These are phyloP conservation scores for Aspergillus coremiiformis DNA, from an alignment of 495 filamentous ascomycete species.

Conservation along the genomic window DNA sequence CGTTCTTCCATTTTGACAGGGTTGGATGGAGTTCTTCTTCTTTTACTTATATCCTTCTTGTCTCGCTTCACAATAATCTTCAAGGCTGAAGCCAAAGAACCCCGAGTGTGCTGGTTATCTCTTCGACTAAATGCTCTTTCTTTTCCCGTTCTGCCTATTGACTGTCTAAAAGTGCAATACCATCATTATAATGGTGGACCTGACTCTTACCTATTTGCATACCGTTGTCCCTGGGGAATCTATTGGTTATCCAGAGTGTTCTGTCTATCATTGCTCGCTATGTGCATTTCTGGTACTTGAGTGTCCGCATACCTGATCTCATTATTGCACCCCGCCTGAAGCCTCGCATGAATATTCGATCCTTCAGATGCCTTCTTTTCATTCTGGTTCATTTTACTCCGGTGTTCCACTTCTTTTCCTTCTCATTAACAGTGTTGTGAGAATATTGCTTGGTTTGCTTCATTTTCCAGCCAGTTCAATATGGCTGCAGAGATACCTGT, in stretches of 20 bases:
- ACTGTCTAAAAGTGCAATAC: constrained; percentile 1
- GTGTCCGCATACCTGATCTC: constrained; percentile 11
- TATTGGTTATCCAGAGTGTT: background rate
- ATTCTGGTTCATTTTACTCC: constrained; percentile 4
- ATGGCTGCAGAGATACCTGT: constrained; percentile 38
- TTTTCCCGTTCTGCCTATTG: constrained; percentile 1
- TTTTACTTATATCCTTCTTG: constrained; percentile 4
- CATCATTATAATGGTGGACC: background rate
- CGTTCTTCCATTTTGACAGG: constrained; percentile 30
- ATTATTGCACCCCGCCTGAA: constrained; percentile 11
- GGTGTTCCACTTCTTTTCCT: background rate
- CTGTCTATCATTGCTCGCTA: constrained; percentile 7
- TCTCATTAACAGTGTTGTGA: constrained; percentile 13
- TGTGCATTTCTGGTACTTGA: constrained; percentile 16
- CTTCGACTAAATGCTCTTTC: background rate
- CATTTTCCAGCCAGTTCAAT: constrained; percentile 21
- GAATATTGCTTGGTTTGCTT: constrained; percentile 13
- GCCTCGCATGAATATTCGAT: constrained; percentile 3
- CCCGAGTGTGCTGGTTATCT: constrained; percentile 9
- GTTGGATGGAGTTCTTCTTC: constrained; percentile 29
- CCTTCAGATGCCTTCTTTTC: background rate
- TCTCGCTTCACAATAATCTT: constrained; percentile 19
- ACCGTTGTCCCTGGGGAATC: background rate
- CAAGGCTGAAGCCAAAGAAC: constrained; percentile 12
- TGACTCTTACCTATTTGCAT: background rate